Evolutionary conservation across 1,139 yeast species (phyloP).

Genomic region (Ashbya aceris): DNA sequence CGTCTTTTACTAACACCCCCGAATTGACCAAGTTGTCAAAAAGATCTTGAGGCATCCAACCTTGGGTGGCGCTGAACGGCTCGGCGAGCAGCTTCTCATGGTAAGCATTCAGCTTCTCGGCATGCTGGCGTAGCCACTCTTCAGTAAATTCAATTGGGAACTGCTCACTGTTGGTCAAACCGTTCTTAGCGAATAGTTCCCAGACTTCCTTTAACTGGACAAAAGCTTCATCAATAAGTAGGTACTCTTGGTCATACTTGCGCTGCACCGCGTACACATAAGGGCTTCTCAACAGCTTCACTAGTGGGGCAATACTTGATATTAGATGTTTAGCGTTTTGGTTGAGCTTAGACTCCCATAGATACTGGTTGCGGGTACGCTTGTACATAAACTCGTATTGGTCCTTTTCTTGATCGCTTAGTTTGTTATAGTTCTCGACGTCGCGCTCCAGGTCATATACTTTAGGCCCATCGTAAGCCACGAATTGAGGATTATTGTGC

Average conservation of each 20-base stretch:
- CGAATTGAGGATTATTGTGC: slow-evolving; percentile 70
- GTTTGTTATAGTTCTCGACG: slow-evolving; percentile 55
- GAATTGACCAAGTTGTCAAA: slow-evolving; percentile 59
- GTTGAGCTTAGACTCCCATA: slow-evolving; percentile 75
- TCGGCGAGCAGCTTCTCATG: slow-evolving; percentile 57
- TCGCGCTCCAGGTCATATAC: slow-evolving; percentile 67
- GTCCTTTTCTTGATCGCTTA: slow-evolving; percentile 64
- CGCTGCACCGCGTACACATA: slow-evolving; percentile 57
- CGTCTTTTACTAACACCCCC: slow-evolving; percentile 47
- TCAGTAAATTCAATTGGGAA: slow-evolving; percentile 57
- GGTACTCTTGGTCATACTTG: slow-evolving; percentile 53
- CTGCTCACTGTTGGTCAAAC: slow-evolving; percentile 36
- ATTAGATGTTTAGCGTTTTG: slow-evolving; percentile 54
- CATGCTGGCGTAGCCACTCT: slow-evolving; percentile 46
- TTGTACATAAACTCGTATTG: slow-evolving; percentile 80
- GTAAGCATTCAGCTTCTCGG: slow-evolving; percentile 51
- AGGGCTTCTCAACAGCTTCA: slow-evolving; percentile 58
- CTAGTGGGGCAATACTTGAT: slow-evolving; percentile 70
- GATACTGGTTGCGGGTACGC: slow-evolving; percentile 82
- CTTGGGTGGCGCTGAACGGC: slow-evolving; percentile 86
- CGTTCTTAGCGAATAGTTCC: slow-evolving; percentile 58
- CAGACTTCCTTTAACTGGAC: slow-evolving; percentile 71
- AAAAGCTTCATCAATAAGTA: slow-evolving; percentile 57
- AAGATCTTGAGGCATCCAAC: slow-evolving; percentile 94
- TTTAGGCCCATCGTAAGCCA: slow-evolving; percentile 81